phyloP scores from a whole-genome alignment of 106 monocot species.

The Triglochin maritima region DNA sequence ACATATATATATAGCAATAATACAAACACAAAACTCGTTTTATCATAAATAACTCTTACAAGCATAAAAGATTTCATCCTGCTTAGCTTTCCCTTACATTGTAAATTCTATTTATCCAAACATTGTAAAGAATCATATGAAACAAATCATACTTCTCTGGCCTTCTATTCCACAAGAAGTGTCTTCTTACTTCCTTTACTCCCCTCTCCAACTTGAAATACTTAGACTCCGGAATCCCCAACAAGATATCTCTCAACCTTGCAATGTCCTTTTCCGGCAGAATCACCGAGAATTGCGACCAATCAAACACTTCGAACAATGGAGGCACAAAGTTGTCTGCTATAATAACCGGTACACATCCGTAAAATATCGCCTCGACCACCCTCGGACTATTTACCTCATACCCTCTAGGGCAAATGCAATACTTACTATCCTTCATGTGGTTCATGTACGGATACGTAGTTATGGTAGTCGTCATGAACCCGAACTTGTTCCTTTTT shows the following conservation, averaged over 20 bases:
- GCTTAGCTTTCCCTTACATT: too few species aligned
- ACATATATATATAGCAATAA: too few species aligned
- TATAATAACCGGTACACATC: conserved; percentile 43
- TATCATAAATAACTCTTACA: too few species aligned
- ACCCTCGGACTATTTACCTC: conserved; percentile 61
- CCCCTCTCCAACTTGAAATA: conserved; percentile 33
- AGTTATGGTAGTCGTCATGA: too few species aligned
- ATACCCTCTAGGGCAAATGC: conserved; percentile 55
- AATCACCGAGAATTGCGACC: conserved; percentile 53
- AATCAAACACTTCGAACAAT: conserved; percentile 55
- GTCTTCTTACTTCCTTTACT: conserved; percentile 13
- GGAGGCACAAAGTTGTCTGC: conserved; percentile 61
- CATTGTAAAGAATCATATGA: conserved; percentile 19
- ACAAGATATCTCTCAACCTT: conserved; percentile 43
- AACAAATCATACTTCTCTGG: conserved; percentile 13
- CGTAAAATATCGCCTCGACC: conserved; percentile 49
- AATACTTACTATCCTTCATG: conserved; percentile 68
- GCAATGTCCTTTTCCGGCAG: conserved; percentile 41
- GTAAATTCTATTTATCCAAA: conserved; percentile 13
- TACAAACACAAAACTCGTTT: too few species aligned
- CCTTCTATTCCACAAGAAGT: conserved; percentile 11
- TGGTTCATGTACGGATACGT: conserved; percentile 24
- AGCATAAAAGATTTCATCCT: too few species aligned
- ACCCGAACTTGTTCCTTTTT: background rate
- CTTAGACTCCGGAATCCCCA: conserved; percentile 28